Evolutionary conservation across 306 rosid genomes (phyloP).

Genomic region (Dalbergia cultrata): DNA sequence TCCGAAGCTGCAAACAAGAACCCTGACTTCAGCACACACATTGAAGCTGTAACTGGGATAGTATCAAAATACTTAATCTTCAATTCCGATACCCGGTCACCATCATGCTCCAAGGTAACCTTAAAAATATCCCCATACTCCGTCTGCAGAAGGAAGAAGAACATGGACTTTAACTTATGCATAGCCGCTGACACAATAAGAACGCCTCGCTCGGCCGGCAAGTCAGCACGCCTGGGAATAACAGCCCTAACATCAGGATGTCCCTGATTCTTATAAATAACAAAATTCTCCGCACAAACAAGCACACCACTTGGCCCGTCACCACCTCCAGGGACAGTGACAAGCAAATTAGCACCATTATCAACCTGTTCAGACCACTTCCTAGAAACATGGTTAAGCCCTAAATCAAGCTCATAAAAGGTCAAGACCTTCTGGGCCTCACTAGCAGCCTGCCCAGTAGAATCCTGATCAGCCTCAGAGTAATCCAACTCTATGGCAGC

Average conservation of each 20-base stretch:
- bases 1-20: constrained; percentile 94
- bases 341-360: constrained; percentile 92
- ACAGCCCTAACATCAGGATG: constrained; percentile 90
- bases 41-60: constrained; percentile 86
- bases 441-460: constrained; percentile 80
- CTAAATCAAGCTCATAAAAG: constrained; percentile 92
- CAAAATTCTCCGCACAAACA: constrained; percentile 96
- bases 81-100: constrained; percentile 77
- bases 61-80: constrained; percentile 95
- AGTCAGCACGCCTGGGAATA: constrained; percentile 85
- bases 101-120: constrained; percentile 84
- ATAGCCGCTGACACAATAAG: constrained; percentile 92
- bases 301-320: constrained; percentile 98
- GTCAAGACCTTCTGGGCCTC: constrained; percentile 89
- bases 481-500: constrained; percentile 95
- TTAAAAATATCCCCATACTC: constrained; percentile 97
- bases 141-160: constrained; percentile 92
- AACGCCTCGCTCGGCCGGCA: constrained; percentile 91
- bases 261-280: constrained; percentile 95
- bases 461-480: constrained; percentile 88
- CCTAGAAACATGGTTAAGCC: constrained; percentile 93
- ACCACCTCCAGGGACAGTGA: constrained; percentile 96
- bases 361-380: constrained; percentile 97
- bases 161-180: constrained; percentile 83
- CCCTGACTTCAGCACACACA: constrained; percentile 95